Evolutionary conservation across 768 basidiomycete species (phyloP), one percentile per base, ranked within the genome.

Genomic region (Xanthoconium stramineum): DNA sequence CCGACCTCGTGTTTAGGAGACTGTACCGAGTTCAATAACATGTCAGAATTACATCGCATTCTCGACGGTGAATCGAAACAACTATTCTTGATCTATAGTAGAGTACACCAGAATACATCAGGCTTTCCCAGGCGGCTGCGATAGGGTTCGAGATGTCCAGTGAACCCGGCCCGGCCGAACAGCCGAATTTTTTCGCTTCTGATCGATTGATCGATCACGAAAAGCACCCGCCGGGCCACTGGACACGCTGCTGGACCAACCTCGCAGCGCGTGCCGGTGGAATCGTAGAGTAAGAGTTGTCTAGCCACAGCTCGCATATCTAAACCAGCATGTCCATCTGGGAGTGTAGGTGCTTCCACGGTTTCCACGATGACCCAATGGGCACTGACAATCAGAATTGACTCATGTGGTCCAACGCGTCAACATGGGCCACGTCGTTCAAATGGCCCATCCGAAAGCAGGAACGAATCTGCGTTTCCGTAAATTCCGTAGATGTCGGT

Each of bases 401-500:
- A 33, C 33, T 33, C 33, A 33, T 11, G 11, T n/a, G 44, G 11
- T 17, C 19, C 49, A 57, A 47, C 40, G 20, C 30, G 20, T 39
- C n/a, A 44, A 58, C 28, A 32, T 13, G 24, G 9, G 3, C 15
- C 24, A 2, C 7, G 50, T 17, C 42, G 13, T 5, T 15, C 12
- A 11, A 11, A 29, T 35, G 47, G 38, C 2, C 19, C 24, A 12
- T 60, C 19, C 3, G 57, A 48, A n/a, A 65, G 52, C 10, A 55
- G 12, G 20, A 47, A 63, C 12, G 61, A 66, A 39, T 65, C 64
- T 6, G 42, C 47, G 28, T 43, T 59, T 11, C 45, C 37, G 6
- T 56, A 53, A 11, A 63, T 0, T 13, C 56, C 65, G 42, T 29
- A 50, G 5, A 67, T 15, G 4, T 58, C 61, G 6, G 66, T 67